These are phyloP conservation scores for Umbelopsis sp. DNA, from an alignment of 371 early-diverging fungal species.

Conservation along the genomic window DNA sequence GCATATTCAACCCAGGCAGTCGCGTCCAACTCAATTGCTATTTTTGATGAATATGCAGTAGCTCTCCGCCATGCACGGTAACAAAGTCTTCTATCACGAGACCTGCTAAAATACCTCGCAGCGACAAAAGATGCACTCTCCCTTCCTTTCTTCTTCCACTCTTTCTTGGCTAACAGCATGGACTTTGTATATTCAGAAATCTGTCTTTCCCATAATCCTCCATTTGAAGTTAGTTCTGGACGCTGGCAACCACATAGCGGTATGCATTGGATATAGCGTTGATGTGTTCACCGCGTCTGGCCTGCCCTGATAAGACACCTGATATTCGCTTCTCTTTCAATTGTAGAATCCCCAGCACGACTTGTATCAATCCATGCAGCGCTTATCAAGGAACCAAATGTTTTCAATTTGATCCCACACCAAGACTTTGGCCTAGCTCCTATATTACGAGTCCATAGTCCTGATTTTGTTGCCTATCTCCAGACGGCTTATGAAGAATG, in stretches of 20 bases:
- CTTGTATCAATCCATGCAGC: conserved; percentile 34
- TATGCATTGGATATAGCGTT: conserved; percentile 18
- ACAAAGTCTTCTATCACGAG: background rate
- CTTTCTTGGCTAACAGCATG: conserved; percentile 24
- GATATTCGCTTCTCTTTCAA: background rate
- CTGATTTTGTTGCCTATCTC: conserved; percentile 63
- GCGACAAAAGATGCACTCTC: no score
- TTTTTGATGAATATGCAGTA: no score
- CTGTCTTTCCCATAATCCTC: conserved; percentile 47
- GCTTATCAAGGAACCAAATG: conserved; percentile 30
- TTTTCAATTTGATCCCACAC: conserved; percentile 36
- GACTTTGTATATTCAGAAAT: conserved; percentile 48
- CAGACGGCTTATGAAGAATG: conserved; percentile 61
- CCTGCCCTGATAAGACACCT: background rate
- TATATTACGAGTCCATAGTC: conserved; percentile 60
- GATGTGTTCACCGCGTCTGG: no score
- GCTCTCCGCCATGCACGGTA: background rate
- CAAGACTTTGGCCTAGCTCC: conserved; percentile 60
- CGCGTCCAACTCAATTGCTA: no score
- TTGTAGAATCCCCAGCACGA: conserved; percentile 47
- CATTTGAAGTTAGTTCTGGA: conserved; percentile 44
- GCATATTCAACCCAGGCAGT: no score
- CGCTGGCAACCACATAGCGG: conserved; percentile 37
- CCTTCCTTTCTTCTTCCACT: no score
- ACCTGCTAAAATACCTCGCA: background rate